Evolutionary conservation across 2,329 filamentous ascomycete species (phyloP).

Genomic region (Metarhizium sp.): DNA sequence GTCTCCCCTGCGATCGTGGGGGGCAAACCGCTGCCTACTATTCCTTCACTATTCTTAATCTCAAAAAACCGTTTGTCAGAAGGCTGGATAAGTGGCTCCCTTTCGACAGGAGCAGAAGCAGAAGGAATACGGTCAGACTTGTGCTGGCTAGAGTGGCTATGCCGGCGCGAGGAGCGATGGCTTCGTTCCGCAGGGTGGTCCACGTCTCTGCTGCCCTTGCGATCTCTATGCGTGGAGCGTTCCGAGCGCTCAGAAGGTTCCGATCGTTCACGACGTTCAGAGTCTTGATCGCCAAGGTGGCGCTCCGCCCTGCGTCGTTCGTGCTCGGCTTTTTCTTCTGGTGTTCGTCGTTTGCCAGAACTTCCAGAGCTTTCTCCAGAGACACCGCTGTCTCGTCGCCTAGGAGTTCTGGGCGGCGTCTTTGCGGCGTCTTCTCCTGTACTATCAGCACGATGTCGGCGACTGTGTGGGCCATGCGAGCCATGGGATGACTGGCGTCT

Average conservation of each 20-base stretch:
- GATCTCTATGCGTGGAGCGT: constrained; percentile 9
- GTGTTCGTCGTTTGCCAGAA: constrained; percentile 28
- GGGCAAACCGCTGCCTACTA: constrained; percentile 15
- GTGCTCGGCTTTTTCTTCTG: constrained; percentile 40
- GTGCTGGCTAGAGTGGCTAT: constrained; percentile 28
- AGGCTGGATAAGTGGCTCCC: constrained; percentile 11
- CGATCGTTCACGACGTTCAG: constrained; percentile 15
- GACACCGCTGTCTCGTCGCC: constrained; percentile 34
- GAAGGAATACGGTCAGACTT: constrained; percentile 19
- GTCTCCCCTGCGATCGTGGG: constrained; percentile 15
- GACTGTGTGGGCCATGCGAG: constrained; percentile 16
- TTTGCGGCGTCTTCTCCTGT: constrained; percentile 22
- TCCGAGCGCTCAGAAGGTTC: constrained; percentile 7
- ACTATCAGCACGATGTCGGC: constrained; percentile 29
- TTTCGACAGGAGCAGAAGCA: constrained; percentile 16
- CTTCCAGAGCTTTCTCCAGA: constrained; percentile 30
- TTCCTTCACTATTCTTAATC: constrained; percentile 27
- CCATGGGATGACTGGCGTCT: constrained; percentile 17
- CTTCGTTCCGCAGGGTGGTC: constrained; percentile 18
- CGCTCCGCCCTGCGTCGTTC: constrained; percentile 41
- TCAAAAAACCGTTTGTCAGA: constrained; percentile 33
- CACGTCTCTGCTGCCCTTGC: constrained; percentile 24
- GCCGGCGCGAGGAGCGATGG: constrained; percentile 30
- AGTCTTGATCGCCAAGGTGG: constrained; percentile 18
- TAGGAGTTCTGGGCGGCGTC: constrained; percentile 29